Base-by-base conservation (phyloP, 805 yeast species). In the Starmera amethionina region DNA sequence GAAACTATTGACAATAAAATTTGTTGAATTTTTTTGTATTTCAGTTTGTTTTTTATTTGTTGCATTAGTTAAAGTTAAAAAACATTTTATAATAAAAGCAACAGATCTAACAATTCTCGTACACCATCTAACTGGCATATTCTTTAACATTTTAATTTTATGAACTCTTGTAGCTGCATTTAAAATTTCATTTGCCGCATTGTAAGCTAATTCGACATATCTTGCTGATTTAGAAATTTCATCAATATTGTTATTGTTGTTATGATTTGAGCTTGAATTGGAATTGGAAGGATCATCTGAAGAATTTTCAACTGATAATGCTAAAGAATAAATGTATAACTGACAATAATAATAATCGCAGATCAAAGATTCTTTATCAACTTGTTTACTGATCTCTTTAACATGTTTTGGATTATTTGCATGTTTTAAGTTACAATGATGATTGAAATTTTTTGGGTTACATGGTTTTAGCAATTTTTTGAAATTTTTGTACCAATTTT, bases 111-210 rank as follows among this genome's bases (percentile, higher is more conserved):
- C 88, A 25, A 87, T 77, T 39, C 95, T 69, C 0, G 85, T 82
- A 7, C 83, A 79, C 95, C 96, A 88, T 46, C 96, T 67, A n/a
- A 87, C 88, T 1, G 97, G 96, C 79, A 88, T 86, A 54, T 71
- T 82, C 42, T 77, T 68, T 40, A 87, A 62, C 67, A 81, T 62
- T 43, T 72, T 75, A 43, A 82, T 61, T 45, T 68, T 68, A 50
- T 81, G 85, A 6, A 87, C 77, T 32, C 93, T 62, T 41, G 75
- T 76, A 4, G 89, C 83, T 5, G 82, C 80, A 19, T 73, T 69
- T 25, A 89, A 62, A 50, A 85, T 74, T 54, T 84, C 94, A 50
- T 79, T 79, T 1, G 96, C 96, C 0, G 97, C 82, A 43, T 69
- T 75, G 48, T 81, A 85, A 0, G 96, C 97, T 41, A 79, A 67